A percentile compares a stretch with the other conserved stretches of the same genome.
These are phyloP conservation scores for Colletotrichum sojae DNA, from an alignment of 2,329 filamentous ascomycete species.

Conservation along the genomic window DNA sequence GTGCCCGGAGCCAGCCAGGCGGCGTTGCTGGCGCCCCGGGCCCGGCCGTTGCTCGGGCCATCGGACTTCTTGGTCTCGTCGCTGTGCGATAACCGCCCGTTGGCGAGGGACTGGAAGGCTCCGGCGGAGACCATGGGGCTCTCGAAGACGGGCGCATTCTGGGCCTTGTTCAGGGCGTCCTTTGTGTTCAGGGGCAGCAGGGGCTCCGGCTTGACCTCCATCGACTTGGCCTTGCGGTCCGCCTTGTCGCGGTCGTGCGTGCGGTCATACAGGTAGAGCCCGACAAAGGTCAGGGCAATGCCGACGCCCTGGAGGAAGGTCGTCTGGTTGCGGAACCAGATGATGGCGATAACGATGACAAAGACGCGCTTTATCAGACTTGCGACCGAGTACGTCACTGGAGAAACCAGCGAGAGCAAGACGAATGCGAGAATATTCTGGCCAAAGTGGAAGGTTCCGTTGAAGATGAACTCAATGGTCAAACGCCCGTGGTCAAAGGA, in stretches of 20 bases:
- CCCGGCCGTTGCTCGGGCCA: constrained; percentile 57
- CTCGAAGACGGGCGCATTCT: constrained; percentile 54
- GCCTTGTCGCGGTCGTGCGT: constrained; percentile 90
- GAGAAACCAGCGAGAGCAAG: constrained; percentile 91
- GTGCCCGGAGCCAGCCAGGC: constrained; percentile 85
- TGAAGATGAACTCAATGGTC: constrained; percentile 92
- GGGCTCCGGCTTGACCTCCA: constrained; percentile 66
- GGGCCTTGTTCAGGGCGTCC: constrained; percentile 49
- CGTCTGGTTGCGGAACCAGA: constrained; percentile 96
- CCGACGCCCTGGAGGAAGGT: constrained; percentile 86
- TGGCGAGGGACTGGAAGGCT: constrained; percentile 55
- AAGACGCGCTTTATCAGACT: constrained; percentile 97
- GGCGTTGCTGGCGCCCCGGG: constrained; percentile 62
- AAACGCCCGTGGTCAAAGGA: constrained; percentile 82
- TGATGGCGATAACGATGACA: constrained; percentile 92
- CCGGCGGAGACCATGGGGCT: constrained; percentile 49
- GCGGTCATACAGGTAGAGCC: constrained; percentile 95
- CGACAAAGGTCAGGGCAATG: constrained; percentile 90
- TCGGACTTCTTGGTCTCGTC: constrained; percentile 72
- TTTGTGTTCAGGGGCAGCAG: constrained; percentile 77
- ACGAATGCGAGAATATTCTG: constrained; percentile 97
- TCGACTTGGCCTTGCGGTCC: constrained; percentile 82
- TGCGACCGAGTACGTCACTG: constrained; percentile 97
- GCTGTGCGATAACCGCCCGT: constrained; percentile 58
- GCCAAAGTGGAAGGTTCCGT: constrained; percentile 95